Evolutionary conservation across 148 eudicot genomes (phyloP).

Genomic region (Simmondsia chinensis): DNA sequence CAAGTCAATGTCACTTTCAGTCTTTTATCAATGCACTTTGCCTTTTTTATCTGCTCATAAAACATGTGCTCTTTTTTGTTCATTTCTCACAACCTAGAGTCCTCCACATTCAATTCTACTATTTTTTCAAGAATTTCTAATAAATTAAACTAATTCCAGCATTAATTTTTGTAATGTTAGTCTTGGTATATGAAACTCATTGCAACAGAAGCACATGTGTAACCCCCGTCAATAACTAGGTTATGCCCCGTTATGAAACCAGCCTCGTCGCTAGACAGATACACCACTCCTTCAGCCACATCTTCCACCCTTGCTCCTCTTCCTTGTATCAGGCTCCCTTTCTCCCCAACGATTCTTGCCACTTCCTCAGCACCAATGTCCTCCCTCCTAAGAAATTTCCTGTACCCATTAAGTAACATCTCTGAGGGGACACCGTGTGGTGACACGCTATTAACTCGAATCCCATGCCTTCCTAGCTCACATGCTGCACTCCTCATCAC

Average conservation of each 20-base stretch:
- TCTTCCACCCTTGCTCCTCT: conserved; percentile 33
- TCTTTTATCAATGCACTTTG: too few species aligned
- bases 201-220: conserved; percentile 29
- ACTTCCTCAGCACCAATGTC: conserved; percentile 39
- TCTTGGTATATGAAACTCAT: conserved; percentile 39
- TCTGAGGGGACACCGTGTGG: conserved; percentile 82
- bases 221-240: conserved; percentile 70
- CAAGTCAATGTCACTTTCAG: too few species aligned
- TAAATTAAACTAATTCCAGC: too few species aligned
- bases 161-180: too few species aligned
- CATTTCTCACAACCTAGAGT: too few species aligned
- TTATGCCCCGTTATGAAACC: conserved; percentile 65
- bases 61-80: too few species aligned
- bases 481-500: conserved; percentile 50
- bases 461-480: conserved; percentile 65
- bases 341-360: conserved; percentile 27
- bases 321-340: conserved; percentile 43
- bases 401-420: conserved; percentile 46
- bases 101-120: too few species aligned
- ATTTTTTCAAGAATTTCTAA: too few species aligned
- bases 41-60: too few species aligned
- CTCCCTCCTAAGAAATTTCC: conserved; percentile 12
- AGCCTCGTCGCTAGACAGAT: conserved; percentile 48
- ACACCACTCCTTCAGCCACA: conserved; percentile 47
- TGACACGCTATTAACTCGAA: conserved; percentile 73